phyloP scores from a whole-genome alignment of 169 alveolate species.

The Plasmodium gaboni region DNA sequence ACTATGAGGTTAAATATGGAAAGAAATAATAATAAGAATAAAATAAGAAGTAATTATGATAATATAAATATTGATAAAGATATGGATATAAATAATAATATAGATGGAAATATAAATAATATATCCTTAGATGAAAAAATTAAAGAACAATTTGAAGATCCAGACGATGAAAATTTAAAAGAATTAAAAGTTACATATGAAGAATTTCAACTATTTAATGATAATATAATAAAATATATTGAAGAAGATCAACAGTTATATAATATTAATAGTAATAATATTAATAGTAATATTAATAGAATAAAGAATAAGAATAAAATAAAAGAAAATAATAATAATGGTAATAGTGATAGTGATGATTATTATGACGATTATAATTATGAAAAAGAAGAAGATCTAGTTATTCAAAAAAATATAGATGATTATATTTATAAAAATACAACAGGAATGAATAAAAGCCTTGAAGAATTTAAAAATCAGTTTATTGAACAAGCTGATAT shows the following conservation, averaged over 20 bases:
- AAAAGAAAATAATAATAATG: background rate
- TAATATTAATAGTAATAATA: constrained; percentile 30
- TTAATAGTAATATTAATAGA: background rate
- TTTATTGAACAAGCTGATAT: constrained; percentile 59
- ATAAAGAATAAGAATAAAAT: background rate
- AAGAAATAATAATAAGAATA: background rate
- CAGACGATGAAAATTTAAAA: constrained; percentile 36
- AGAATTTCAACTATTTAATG: constrained; percentile 54
- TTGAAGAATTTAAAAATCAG: constrained; percentile 29
- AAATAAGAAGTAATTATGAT: background rate
- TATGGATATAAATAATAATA: background rate
- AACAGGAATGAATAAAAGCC: constrained; percentile 4
- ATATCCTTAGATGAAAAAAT: constrained; percentile 5
- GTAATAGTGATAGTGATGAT: background rate
- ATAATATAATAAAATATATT: constrained; percentile 21
- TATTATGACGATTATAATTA: background rate
- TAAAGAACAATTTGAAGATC: constrained; percentile 12
- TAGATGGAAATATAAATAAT: background rate
- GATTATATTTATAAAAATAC: constrained; percentile 28
- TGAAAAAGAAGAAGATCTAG: constrained; percentile 21
- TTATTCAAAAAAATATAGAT: constrained; percentile 41
- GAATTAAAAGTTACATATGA: constrained; percentile 56
- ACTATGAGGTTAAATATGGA: background rate
- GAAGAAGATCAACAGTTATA: constrained; percentile 41
- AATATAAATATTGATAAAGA: background rate